Evolutionary conservation across 805 yeast species (phyloP), one percentile per base, ranked within the genome.

Genomic region (Wickerhamiella nectarea): DNA sequence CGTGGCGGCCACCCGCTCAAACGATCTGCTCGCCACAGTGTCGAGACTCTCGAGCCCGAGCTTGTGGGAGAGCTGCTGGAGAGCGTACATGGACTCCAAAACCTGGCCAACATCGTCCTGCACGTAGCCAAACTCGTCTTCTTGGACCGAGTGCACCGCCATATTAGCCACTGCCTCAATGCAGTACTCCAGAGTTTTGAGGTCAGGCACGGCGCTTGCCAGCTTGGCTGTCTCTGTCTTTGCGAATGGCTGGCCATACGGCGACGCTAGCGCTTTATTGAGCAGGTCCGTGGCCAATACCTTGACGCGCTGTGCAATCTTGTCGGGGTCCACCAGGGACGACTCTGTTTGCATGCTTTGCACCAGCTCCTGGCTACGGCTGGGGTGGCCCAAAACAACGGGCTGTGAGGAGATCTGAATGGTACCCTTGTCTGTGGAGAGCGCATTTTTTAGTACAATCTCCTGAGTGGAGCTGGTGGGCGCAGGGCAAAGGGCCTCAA

Each of bases 101-200:
- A 56, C 53, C 9, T 49, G 48, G 6, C 65, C 62, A 34, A 66
- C 60, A 18, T 64, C 64, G n/a, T 54, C 49, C 50, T 67, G 70
- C 10, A 67, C 70, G 10, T 55, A 60, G 14, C 70, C 70, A 42
- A 52, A 54, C 8, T 54, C 47, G 47, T 66, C 70, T 40, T 66
- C 70, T 6, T 52, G 50, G 11, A 56, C 43, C 1, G 69, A 63
- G 22, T 49, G 50, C 28, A 52, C 52, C 2, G 63, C 56, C 15
- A 66, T 47, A 4, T 50, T 46, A 7, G 63, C 49, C 14, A 66
- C 45, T 2, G 62, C 56, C 22, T 48, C 38, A n/a, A 62, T 45
- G 5, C 67, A 62, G 31, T 53, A 52, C 28, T 47, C 45, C 0
- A 59, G 47, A n/a, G 58, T 40, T 14, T 46, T 49, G 3, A 52